Percentiles rank a stretch among this genome's conserved stretches.
These are phyloP conservation scores for Nigrospora sphaerica DNA, from an alignment of 2,329 filamentous ascomycete genomes.

Conservation along the genomic window DNA sequence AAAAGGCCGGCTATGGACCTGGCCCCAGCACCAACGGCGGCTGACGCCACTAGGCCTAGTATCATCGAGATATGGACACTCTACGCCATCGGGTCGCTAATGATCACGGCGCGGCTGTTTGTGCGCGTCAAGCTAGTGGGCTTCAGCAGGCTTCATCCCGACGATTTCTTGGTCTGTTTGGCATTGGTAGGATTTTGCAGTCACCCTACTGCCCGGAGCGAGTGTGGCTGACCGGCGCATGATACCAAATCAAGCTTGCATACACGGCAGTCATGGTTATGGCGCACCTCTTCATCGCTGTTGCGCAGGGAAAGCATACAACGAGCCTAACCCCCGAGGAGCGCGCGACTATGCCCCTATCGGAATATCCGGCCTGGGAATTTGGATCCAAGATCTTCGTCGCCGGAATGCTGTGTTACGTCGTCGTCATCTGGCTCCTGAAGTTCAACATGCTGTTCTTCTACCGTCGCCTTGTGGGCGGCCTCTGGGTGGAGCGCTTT, in stretches of 20 bases:
- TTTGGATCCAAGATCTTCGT: not conserved
- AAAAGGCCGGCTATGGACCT: no score
- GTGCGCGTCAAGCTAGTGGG: constrained; percentile 25
- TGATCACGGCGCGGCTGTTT: constrained; percentile 23
- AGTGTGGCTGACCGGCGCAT: no score
- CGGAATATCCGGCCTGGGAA: constrained; percentile 9
- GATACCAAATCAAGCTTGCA: not conserved
- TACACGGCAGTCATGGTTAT: constrained; percentile 3
- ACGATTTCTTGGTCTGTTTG: constrained; percentile 25
- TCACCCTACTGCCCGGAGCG: no score
- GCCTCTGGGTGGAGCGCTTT: not conserved
- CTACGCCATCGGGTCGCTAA: constrained; percentile 21
- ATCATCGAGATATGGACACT: constrained; percentile 29
- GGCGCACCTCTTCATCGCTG: constrained; percentile 14
- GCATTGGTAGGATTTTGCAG: constrained; percentile 15
- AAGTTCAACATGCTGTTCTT: not conserved
- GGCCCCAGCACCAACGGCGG: no score
- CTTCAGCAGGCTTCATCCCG: constrained; percentile 19
- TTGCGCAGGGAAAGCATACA: constrained; percentile 20
- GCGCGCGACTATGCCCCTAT: constrained; percentile 19
- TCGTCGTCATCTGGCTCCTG: not conserved
- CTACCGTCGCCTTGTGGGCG: not conserved
- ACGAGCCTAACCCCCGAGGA: constrained; percentile 20
- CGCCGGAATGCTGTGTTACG: not conserved
- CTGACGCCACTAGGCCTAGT: no score